Evolutionary conservation across 768 basidiomycete species (phyloP), one percentile per base, ranked within the genome.

Genomic region (Ephemerocybe angulata): DNA sequence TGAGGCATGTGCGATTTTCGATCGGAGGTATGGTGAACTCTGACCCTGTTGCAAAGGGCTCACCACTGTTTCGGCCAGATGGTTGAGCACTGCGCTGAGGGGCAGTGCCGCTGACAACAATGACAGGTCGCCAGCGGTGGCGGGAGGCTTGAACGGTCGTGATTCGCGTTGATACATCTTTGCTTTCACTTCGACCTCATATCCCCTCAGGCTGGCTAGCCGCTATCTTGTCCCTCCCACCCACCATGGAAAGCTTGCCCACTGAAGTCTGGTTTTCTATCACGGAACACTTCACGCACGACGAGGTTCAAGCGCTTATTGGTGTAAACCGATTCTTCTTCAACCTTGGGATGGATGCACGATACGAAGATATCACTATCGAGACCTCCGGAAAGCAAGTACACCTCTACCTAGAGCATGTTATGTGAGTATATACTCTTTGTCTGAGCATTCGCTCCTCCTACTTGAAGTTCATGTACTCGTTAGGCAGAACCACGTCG

Each of bases 271-370:
- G 54, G 54, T 24, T 50, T 27, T 55, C 28, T 38, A 27, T 50
- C 49, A 50, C 41, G 3, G 54, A 50, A 43, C 38, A 21, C 49
- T 38, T 55, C 37, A 31, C 11, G 7, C 40, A 50, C 21, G 46
- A 50, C 15, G 54, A 55, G 41, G 30, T 52, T 15, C 21, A 40
- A 7, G 50, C 46, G 3, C 7, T 55, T 29, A 55, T 59, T 22
- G 58, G 58, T 19, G 29, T 59, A 4, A 58, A 55, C 37, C 46
- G 48, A 2, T 48, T 52, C 54, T 52, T 59, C 24, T 59, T 52
- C 33, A 33, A 55, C 12, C 28, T 52, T 2, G 58, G 54, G 5
- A 55, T 59, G 54, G 40, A 55, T 38, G 31, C 37, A 22, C 31
- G 46, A 25, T 59, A 59, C 53, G 7, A 24, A 3, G 53, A 58